Evolutionary conservation across 805 yeast genomes (phyloP).

Genomic region (Zygotorulaspora danielsina): DNA sequence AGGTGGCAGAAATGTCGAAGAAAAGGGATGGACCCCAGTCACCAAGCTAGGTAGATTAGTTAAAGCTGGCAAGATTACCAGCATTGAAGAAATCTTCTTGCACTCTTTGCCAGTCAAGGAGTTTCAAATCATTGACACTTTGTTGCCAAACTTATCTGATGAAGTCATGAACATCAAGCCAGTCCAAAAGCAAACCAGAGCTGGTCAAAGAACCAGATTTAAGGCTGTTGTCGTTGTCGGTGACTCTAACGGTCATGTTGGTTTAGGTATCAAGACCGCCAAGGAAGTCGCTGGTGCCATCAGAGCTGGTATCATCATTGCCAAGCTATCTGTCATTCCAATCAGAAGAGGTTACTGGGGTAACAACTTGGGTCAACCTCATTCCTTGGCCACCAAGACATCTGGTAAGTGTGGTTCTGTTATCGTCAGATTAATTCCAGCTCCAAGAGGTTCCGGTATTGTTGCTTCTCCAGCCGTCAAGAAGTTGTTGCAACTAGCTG

Average conservation of each 20-base stretch:
- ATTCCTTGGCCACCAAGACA: constrained; percentile 95
- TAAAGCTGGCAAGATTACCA: constrained; percentile 94
- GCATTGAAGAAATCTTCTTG: constrained; percentile 97
- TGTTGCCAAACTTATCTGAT: constrained; percentile 93
- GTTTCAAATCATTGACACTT: constrained; percentile 95
- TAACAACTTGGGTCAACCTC: constrained; percentile 98
- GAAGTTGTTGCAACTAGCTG: constrained; percentile 98
- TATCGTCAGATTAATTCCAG: constrained; percentile 96
- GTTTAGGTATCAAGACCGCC: constrained; percentile 99
- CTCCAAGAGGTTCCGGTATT: constrained; percentile 99
- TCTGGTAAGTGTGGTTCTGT: constrained; percentile 99
- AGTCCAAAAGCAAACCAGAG: constrained; percentile 99
- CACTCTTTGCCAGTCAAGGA: constrained; percentile 99
- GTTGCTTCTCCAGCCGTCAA: constrained; percentile 99
- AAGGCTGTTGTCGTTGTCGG: constrained; percentile 99
- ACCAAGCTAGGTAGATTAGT: constrained; percentile 99
- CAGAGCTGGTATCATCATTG: constrained; percentile 99
- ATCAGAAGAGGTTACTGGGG: constrained; percentile 99
- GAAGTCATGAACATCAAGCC: constrained; percentile 99
- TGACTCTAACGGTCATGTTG: constrained; percentile 99
- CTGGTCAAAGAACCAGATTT: constrained; percentile 99
- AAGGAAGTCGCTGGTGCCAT: constrained; percentile 99
- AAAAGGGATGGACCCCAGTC: constrained; percentile 99
- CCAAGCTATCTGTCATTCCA: constrained; percentile 97
- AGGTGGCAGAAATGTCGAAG: constrained; percentile 84